These are phyloP conservation scores for Capsella rubella DNA, from an alignment of 441 rosid species.

Conservation along the genomic window DNA sequence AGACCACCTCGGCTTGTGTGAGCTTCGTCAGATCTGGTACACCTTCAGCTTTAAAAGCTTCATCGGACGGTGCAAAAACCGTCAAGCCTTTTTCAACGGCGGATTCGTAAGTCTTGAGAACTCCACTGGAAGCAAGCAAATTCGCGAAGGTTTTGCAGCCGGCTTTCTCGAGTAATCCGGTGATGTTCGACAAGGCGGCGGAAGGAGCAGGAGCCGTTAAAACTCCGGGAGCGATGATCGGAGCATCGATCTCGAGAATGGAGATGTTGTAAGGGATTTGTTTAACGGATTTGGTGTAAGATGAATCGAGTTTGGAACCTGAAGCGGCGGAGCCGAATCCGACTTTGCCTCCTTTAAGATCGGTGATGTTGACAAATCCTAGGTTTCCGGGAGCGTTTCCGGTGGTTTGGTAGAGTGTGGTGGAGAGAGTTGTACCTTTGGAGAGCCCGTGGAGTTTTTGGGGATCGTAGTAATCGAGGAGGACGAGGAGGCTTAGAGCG, in stretches of 20 bases:
- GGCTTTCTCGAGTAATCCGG: constrained; percentile 81
- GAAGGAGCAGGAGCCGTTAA: constrained; percentile 76
- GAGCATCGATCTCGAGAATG: constrained; percentile 64
- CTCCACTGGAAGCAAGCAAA: constrained; percentile 71
- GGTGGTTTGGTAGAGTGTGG: constrained; percentile 94
- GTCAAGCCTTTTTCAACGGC: constrained; percentile 79
- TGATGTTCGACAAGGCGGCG: constrained; percentile 67
- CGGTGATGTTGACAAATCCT: constrained; percentile 88
- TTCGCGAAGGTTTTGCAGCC: constrained; percentile 85
- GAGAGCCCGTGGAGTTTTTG: constrained; percentile 80
- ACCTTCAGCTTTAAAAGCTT: constrained; percentile 78
- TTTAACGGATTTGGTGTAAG: constrained; percentile 74
- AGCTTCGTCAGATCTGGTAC: constrained; percentile 84
- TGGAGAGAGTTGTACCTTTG: constrained; percentile 68
- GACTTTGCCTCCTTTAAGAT: constrained; percentile 85
- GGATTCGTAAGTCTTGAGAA: constrained; percentile 69
- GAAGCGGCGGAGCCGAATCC: constrained; percentile 84
- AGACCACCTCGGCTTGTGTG: constrained; percentile 70
- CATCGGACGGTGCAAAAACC: constrained; percentile 86
- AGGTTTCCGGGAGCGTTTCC: constrained; percentile 87
- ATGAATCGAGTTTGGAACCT: constrained; percentile 84
- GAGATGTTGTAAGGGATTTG: constrained; percentile 88
- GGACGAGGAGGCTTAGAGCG: constrained; percentile 70
- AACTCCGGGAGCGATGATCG: constrained; percentile 77
- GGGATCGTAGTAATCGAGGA: constrained; percentile 85